Conservation (phyloP, 371 early-diverging fungal species). For the Synchytrium microbalum region DNA sequence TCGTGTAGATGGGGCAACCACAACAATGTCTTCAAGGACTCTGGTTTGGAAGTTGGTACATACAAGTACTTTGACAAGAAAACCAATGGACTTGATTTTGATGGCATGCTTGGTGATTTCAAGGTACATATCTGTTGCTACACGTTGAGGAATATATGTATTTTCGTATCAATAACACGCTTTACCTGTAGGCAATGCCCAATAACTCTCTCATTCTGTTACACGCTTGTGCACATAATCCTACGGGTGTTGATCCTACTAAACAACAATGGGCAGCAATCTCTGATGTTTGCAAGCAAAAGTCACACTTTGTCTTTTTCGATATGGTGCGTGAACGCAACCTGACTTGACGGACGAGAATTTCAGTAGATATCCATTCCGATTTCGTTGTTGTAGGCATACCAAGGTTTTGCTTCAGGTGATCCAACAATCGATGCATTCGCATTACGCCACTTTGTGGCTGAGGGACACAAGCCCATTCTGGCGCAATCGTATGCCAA, state of each 20-base stretch:
- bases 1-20: constrained; percentile 99
- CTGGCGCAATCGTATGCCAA: constrained; percentile 96
- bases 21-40: constrained; percentile 83
- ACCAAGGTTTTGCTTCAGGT: constrained; percentile 98
- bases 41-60: constrained; percentile 75
- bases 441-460: constrained; percentile 89
- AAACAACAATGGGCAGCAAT: constrained; percentile 69
- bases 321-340: constrained; percentile 83
- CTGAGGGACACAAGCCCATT: constrained; percentile 69
- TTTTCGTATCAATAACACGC: constrained; percentile 6
- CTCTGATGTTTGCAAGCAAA: constrained; percentile 57
- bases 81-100: constrained; percentile 90
- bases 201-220: constrained; percentile 84
- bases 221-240: constrained; percentile 99
- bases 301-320: constrained; percentile 87
- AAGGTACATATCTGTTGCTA: constrained; percentile 47
- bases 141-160: background rate
- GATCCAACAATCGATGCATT: constrained; percentile 85
- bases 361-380: no score
- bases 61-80: constrained; percentile 93
- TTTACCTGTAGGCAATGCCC: constrained; percentile 55
- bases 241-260: constrained; percentile 97
- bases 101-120: constrained; percentile 84
- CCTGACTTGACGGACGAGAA: no score
- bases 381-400: constrained; percentile 25